A percentile compares a stretch with the other conserved stretches of the same genome.
Evolutionary conservation across 2,329 filamentous ascomycete genomes (phyloP).

Genomic region (Aureobasidium sp.): DNA sequence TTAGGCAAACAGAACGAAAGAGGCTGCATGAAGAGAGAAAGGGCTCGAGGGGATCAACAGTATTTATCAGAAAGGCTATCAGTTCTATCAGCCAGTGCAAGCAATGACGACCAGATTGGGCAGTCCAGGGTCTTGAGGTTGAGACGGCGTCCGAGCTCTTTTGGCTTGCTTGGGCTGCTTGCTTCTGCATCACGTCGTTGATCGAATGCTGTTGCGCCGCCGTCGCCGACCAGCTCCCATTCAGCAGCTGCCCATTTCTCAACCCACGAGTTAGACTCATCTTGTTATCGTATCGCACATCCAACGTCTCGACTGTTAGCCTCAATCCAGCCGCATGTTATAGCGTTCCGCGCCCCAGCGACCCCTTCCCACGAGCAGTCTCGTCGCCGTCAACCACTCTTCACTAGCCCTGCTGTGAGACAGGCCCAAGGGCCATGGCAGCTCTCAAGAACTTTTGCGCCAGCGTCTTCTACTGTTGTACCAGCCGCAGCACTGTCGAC

Average conservation of each 20-base stretch:
- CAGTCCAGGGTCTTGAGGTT: neutral
- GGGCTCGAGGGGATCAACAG: neutral
- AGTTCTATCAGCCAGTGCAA: neutral
- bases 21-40: neutral
- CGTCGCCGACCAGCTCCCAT: too few relatives aligned
- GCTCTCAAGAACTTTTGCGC: conserved; percentile 28
- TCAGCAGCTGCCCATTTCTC: neutral
- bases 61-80: neutral
- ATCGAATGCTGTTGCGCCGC: neutral
- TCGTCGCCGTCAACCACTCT: neutral
- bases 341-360: neutral
- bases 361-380: neutral
- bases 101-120: neutral
- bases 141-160: neutral
- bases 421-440: conserved; percentile 17
- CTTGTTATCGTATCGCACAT: neutral
- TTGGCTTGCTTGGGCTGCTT: neutral
- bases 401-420: neutral
- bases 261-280: neutral
- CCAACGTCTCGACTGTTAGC: neutral
- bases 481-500: conserved; percentile 39
- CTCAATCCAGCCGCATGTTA: conserved; percentile 4
- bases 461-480: conserved; percentile 29
- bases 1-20: neutral
- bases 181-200: conserved; percentile 3